These are phyloP conservation scores for Aspergillus ochraceus DNA, from an alignment of 2,329 filamentous ascomycete species.

Conservation along the genomic window DNA sequence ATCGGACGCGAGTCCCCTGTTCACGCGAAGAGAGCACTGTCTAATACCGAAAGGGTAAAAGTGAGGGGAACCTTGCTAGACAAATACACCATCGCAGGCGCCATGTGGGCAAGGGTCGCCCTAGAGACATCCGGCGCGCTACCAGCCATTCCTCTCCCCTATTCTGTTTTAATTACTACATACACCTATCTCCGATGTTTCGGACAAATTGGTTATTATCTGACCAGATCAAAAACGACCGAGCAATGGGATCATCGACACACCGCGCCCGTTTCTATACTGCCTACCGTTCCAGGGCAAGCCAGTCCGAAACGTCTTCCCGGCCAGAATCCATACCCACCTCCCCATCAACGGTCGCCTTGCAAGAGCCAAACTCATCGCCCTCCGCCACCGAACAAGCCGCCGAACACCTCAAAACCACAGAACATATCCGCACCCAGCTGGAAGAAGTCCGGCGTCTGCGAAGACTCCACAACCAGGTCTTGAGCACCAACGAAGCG, in stretches of 20 bases:
- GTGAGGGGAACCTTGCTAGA: neutral
- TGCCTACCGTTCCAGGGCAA: slow-evolving; percentile 22
- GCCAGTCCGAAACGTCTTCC: neutral
- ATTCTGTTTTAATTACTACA: no score
- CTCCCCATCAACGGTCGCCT: no score
- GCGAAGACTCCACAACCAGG: slow-evolving; percentile 6
- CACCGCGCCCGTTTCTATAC: no score
- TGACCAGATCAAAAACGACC: no score
- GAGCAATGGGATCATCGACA: no score
- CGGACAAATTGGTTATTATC: no score
- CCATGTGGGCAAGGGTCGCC: neutral
- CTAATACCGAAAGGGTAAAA: neutral
- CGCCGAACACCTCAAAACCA: slow-evolving; percentile 12
- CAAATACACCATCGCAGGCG: neutral
- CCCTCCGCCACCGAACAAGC: slow-evolving; percentile 32
- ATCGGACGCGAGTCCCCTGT: no score
- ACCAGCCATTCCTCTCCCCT: no score
- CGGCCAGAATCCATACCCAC: neutral
- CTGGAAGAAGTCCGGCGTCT: slow-evolving; percentile 20
- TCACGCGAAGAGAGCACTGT: no score
- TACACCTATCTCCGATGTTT: no score
- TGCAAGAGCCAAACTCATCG: neutral
- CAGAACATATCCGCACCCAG: slow-evolving; percentile 16
- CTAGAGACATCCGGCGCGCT: no score
- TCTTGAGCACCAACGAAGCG: slow-evolving; percentile 13